Conservation (phyloP, 345 rosid species). For the Arabis alpina region DNA sequence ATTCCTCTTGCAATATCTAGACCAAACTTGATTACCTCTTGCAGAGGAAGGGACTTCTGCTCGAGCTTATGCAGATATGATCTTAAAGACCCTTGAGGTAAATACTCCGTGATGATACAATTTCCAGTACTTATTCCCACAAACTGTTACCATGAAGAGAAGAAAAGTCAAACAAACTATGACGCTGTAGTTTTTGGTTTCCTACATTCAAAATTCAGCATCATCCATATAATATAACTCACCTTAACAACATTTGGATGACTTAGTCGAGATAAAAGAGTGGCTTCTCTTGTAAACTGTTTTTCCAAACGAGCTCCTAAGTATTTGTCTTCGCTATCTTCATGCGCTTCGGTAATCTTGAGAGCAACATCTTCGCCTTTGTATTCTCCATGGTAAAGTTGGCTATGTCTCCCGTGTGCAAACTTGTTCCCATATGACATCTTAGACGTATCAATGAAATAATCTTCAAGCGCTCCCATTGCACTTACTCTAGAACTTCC, state of each 20-base stretch:
- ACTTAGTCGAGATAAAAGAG: constrained; percentile 63
- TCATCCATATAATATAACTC: not conserved
- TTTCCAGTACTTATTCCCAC: constrained; percentile 60
- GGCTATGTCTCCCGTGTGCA: constrained; percentile 74
- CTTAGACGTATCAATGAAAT: constrained; percentile 60
- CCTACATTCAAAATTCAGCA: not conserved
- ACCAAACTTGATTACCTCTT: constrained; percentile 55
- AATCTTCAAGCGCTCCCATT: constrained; percentile 61
- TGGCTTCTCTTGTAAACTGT: constrained; percentile 73
- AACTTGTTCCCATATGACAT: constrained; percentile 66
- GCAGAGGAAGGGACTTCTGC: constrained; percentile 58
- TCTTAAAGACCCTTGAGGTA: constrained; percentile 69
- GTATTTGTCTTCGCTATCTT: constrained; percentile 57
- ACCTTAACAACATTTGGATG: constrained; percentile 82
- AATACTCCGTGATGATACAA: constrained; percentile 62
- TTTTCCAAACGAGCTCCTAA: constrained; percentile 64
- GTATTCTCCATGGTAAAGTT: constrained; percentile 75
- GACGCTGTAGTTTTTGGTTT: not conserved
- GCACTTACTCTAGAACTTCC: constrained; percentile 62
- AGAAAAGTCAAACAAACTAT: constrained; percentile 10
- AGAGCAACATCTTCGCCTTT: constrained; percentile 78
- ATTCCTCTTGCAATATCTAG: constrained; percentile 84
- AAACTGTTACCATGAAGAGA: constrained; percentile 46
- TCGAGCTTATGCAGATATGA: constrained; percentile 76
- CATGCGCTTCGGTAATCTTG: constrained; percentile 64